Percentiles rank a stretch among this genome's conserved stretches.
Conservation (phyloP, 176 grass and related monocot genomes). For the Triticum dicoccoides region DNA sequence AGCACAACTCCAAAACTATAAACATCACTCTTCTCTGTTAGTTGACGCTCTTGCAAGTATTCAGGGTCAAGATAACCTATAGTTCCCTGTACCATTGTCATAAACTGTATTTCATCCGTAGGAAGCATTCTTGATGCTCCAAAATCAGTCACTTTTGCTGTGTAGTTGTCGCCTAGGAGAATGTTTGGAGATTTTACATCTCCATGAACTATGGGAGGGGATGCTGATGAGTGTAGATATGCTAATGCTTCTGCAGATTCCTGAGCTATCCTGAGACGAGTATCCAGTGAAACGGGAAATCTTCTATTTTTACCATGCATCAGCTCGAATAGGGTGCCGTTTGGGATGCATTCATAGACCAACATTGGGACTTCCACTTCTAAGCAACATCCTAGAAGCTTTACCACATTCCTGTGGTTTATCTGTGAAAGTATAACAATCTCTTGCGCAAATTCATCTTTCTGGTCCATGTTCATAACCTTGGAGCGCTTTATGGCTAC, state of each 20-base stretch:
- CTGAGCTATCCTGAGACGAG: slow-evolving; percentile 23
- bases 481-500: slow-evolving; percentile 38
- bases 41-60: slow-evolving; percentile 28
- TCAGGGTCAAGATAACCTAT: slow-evolving; percentile 26
- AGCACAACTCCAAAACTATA: slow-evolving; percentile 32
- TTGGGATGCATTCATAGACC: slow-evolving; percentile 25
- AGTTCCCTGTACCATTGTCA: slow-evolving; percentile 35
- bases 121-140: slow-evolving; percentile 31
- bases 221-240: slow-evolving; percentile 26
- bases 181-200: slow-evolving; percentile 34
- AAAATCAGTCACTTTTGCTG: slow-evolving; percentile 25
- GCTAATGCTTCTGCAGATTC: slow-evolving; percentile 27
- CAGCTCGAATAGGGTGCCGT: slow-evolving; percentile 14
- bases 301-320: slow-evolving; percentile 12
- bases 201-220: slow-evolving; percentile 26
- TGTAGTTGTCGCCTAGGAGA: slow-evolving; percentile 21
- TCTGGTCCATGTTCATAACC: slow-evolving; percentile 27
- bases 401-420: slow-evolving; percentile 31
- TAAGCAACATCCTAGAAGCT: slow-evolving; percentile 29
- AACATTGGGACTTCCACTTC: slow-evolving; percentile 30
- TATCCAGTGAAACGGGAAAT: background rate
- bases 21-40: slow-evolving; percentile 32
- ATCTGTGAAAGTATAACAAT: slow-evolving; percentile 38
- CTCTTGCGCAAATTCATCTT: slow-evolving; percentile 39
- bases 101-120: slow-evolving; percentile 27